Percentiles rank a stretch among this genome's conserved stretches.
Evolutionary conservation across 768 basidiomycete genomes (phyloP).

Genomic region (Lactifluus pinguis): DNA sequence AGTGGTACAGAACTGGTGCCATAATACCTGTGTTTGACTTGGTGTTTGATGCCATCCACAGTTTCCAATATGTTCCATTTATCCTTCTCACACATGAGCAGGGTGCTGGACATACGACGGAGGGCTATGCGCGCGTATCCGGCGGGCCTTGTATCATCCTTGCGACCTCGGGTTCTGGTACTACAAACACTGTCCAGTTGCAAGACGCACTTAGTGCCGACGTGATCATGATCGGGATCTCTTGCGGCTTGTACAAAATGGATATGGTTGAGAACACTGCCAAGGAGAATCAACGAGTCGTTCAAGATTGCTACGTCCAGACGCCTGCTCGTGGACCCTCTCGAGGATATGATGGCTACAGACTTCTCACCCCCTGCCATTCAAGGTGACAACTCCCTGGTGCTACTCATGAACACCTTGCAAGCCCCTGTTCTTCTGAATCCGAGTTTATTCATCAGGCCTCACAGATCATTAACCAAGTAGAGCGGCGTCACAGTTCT

Average conservation of each 20-base stretch:
- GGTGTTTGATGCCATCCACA: slow-evolving; percentile 99
- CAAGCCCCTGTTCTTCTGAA: slow-evolving; percentile 33
- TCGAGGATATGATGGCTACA: slow-evolving; percentile 96
- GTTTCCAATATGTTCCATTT: slow-evolving; percentile 90
- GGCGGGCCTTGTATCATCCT: slow-evolving; percentile 97
- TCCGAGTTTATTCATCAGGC: slow-evolving; percentile 65
- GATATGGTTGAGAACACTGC: slow-evolving; percentile 99
- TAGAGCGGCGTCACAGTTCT: slow-evolving; percentile 84
- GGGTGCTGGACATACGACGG: slow-evolving; percentile 98
- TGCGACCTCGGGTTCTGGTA: slow-evolving; percentile 96
- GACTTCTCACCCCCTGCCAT: slow-evolving; percentile 84
- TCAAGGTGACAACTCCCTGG: slow-evolving; percentile 80
- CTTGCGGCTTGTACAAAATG: slow-evolving; percentile 96
- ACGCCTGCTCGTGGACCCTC: slow-evolving; percentile 92
- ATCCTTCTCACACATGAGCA: slow-evolving; percentile 96
- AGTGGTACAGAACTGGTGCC: no score
- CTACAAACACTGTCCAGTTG: slow-evolving; percentile 96
- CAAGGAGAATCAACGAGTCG: slow-evolving; percentile 93
- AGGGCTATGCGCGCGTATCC: slow-evolving; percentile 95
- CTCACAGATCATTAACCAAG: slow-evolving; percentile 84
- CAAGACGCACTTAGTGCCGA: slow-evolving; percentile 95
- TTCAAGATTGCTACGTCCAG: slow-evolving; percentile 99
- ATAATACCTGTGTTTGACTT: no score
- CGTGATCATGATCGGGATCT: slow-evolving; percentile 94
- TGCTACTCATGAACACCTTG: slow-evolving; percentile 67